These are phyloP conservation scores for Termitomyces sp. DNA, from an alignment of 768 basidiomycete species.

Conservation along the genomic window DNA sequence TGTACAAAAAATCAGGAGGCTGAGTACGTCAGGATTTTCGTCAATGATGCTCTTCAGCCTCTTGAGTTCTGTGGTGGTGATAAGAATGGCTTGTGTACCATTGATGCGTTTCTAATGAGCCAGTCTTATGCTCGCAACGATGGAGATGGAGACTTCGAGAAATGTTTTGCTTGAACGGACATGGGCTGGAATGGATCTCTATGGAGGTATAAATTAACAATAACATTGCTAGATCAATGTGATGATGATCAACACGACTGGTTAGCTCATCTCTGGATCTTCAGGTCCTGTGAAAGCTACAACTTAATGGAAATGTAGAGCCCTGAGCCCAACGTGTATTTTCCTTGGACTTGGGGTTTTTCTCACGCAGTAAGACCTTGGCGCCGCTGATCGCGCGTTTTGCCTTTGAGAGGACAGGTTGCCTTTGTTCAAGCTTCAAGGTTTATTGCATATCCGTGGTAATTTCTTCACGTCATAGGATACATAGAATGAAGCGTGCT, in stretches of 20 bases:
- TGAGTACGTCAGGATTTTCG: constrained; percentile 64
- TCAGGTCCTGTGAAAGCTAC: neutral
- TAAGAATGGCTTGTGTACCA: constrained; percentile 51
- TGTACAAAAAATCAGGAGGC: constrained; percentile 28
- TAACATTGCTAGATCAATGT: neutral
- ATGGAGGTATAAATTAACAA: neutral
- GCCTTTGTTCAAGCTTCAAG: no score
- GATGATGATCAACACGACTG: neutral
- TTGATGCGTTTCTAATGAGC: constrained; percentile 63
- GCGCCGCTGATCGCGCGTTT: neutral
- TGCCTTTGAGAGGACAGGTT: no score
- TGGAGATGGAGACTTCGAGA: constrained; percentile 69
- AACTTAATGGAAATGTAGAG: no score
- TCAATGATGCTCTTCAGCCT: constrained; percentile 68
- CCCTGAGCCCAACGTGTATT: no score
- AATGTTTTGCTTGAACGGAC: constrained; percentile 36
- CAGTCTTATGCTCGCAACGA: constrained; percentile 63
- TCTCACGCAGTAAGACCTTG: neutral
- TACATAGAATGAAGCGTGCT: neutral
- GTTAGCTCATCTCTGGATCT: neutral
- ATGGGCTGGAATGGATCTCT: neutral
- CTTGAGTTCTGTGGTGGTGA: constrained; percentile 53
- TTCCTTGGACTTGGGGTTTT: neutral
- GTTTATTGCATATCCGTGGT: neutral
- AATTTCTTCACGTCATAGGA: neutral